These are phyloP conservation scores for Ascoidea tarda DNA, from an alignment of 805 yeast species.

Conservation along the genomic window DNA sequence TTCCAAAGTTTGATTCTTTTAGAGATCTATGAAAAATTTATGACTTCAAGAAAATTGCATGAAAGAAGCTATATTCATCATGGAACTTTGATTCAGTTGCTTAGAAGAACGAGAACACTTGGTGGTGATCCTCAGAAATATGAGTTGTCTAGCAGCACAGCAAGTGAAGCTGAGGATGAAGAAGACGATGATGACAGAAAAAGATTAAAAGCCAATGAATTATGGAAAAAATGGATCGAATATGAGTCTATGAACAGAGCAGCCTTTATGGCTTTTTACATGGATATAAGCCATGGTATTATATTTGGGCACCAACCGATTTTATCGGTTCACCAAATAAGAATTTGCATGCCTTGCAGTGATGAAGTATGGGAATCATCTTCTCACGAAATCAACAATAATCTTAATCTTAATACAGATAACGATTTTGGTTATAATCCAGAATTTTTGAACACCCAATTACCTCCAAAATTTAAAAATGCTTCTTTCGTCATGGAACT, in stretches of 20 bases:
- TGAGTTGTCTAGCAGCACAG: conserved; percentile 19
- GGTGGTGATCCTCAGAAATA: conserved; percentile 47
- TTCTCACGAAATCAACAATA: conserved; percentile 13
- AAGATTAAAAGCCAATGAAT: conserved; percentile 13
- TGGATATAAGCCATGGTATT: conserved; percentile 68
- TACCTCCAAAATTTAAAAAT: not conserved
- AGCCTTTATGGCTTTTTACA: conserved; percentile 68
- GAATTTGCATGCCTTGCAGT: conserved; percentile 47
- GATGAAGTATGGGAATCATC: conserved; percentile 41
- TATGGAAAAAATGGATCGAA: conserved; percentile 63
- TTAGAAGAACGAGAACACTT: conserved; percentile 61
- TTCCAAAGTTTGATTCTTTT: conserved; percentile 58
- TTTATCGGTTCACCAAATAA: conserved; percentile 42
- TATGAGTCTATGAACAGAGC: conserved; percentile 66
- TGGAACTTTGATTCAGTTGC: conserved; percentile 69
- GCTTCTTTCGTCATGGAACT: conserved; percentile 7
- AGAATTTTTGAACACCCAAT: not conserved
- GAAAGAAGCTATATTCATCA: conserved; percentile 80
- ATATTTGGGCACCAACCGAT: conserved; percentile 61
- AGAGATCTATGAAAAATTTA: conserved; percentile 72
- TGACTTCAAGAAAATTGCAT: conserved; percentile 53
- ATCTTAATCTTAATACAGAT: conserved; percentile 9
- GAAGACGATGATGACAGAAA: conserved; percentile 16
- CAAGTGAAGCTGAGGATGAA: conserved; percentile 18
- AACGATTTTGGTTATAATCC: not conserved